Percentiles rank a stretch among this genome's conserved stretches.
Conservation (phyloP, 441 rosid genomes). For the Hura crepitans region DNA sequence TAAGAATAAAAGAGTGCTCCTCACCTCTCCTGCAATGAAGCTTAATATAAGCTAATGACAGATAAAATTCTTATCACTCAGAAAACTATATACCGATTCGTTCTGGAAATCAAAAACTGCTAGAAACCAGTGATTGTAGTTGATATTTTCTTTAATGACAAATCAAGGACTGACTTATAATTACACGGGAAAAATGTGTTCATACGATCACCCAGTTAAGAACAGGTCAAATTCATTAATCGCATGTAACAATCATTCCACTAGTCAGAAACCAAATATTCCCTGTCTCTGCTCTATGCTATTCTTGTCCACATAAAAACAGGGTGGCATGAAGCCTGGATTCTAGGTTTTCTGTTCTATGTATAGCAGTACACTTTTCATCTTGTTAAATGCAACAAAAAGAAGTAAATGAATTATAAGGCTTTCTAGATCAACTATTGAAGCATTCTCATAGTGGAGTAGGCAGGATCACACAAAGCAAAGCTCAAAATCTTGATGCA, state of each 20-base stretch:
- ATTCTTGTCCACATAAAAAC: background rate
- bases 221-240: background rate
- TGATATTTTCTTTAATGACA: background rate
- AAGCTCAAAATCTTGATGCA: background rate
- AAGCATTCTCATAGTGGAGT: background rate
- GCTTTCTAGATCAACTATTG: background rate
- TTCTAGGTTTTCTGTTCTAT: background rate
- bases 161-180: background rate
- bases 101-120: background rate
- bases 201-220: background rate
- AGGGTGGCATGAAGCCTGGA: background rate
- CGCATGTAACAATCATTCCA: background rate
- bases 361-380: background rate
- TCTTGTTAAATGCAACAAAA: background rate
- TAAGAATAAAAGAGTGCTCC: slow-evolving; percentile 92
- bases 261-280: background rate
- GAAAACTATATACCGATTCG: background rate
- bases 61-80: background rate
- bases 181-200: background rate
- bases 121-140: slow-evolving; percentile 1
- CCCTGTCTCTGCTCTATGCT: background rate
- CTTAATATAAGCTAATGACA: slow-evolving; percentile 15
- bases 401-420: background rate
- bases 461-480: slow-evolving; percentile 2
- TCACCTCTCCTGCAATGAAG: slow-evolving; percentile 83